Evolutionary conservation across 768 basidiomycete genomes (phyloP).

Genomic region (Pulveroboletus ravenelii): DNA sequence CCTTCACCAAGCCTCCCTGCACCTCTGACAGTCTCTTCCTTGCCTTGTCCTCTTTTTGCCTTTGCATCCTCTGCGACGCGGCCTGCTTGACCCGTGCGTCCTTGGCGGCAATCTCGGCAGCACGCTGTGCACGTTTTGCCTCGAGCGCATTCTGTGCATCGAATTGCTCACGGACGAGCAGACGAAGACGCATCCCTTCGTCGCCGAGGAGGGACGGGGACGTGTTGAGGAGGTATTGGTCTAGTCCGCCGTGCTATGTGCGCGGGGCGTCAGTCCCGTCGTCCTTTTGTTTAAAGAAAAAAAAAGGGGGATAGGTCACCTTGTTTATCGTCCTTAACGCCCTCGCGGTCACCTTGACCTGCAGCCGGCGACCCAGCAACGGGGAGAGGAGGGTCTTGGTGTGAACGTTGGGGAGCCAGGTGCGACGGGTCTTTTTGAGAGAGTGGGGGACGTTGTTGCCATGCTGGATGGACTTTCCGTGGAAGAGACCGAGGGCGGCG

Average conservation of each 20-base stretch:
- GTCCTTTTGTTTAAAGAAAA: not conserved
- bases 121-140: constrained; percentile 15
- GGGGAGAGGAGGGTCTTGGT: constrained; percentile 69
- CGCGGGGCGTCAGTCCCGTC: not conserved
- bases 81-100: constrained; percentile 8
- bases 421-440: constrained; percentile 78
- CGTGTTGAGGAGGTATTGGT: constrained; percentile 58
- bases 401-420: constrained; percentile 88
- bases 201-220: constrained; percentile 35
- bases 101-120: constrained; percentile 17
- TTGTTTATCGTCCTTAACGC: constrained; percentile 82
- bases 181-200: constrained; percentile 45
- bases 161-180: constrained; percentile 33
- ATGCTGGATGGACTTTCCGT: constrained; percentile 72
- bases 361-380: constrained; percentile 50
- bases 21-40: not conserved
- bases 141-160: constrained; percentile 20
- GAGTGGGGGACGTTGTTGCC: constrained; percentile 92
- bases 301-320: constrained; percentile 31
- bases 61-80: constrained; percentile 6
- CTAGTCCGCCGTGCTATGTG: constrained; percentile 60
- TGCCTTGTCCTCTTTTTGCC: constrained; percentile 3
- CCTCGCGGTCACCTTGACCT: constrained; percentile 68
- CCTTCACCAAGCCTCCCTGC: constrained; percentile 13
- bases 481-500: constrained; percentile 74